These are phyloP conservation scores for Botrytis galanthina DNA, from an alignment of 2,329 filamentous ascomycete species.

Conservation along the genomic window DNA sequence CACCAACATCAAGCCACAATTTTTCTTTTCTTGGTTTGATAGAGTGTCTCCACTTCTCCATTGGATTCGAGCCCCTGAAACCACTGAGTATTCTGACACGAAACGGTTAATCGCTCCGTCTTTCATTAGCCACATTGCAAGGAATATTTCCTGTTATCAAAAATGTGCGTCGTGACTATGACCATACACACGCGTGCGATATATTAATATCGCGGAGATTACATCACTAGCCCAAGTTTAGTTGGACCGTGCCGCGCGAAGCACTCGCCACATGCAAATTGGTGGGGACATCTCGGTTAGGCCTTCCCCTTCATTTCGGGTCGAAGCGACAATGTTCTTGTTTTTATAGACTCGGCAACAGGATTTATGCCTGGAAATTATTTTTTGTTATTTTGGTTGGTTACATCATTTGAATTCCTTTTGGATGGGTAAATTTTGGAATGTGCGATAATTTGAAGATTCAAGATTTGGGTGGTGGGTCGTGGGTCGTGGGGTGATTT, in stretches of 20 bases:
- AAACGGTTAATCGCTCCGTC: slow-evolving; percentile 1
- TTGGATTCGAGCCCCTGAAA: not conserved
- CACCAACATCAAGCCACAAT: slow-evolving; percentile 8
- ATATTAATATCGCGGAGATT: slow-evolving; percentile 15
- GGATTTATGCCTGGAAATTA: not conserved
- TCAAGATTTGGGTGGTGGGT: not conserved
- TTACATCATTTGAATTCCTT: not conserved
- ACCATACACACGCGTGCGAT: slow-evolving; percentile 10
- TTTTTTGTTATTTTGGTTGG: not conserved
- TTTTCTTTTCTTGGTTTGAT: not conserved
- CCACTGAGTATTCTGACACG: not conserved
- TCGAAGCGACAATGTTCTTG: slow-evolving; percentile 50
- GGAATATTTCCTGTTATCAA: slow-evolving; percentile 16
- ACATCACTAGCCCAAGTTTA: slow-evolving; percentile 14
- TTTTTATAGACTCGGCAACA: slow-evolving; percentile 48
- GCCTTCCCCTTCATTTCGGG: slow-evolving; percentile 8
- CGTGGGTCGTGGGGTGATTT: not conserved
- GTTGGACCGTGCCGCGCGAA: slow-evolving; percentile 69
- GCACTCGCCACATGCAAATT: not conserved
- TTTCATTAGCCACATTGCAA: slow-evolving; percentile 9
- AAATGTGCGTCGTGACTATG: not conserved
- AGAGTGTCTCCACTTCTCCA: not conserved
- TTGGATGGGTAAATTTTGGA: not conserved
- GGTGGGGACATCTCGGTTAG: not conserved
- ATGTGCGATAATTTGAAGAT: not conserved